phyloP scores from a whole-genome alignment of 345 rosid species.

The Ceriops tagal region DNA sequence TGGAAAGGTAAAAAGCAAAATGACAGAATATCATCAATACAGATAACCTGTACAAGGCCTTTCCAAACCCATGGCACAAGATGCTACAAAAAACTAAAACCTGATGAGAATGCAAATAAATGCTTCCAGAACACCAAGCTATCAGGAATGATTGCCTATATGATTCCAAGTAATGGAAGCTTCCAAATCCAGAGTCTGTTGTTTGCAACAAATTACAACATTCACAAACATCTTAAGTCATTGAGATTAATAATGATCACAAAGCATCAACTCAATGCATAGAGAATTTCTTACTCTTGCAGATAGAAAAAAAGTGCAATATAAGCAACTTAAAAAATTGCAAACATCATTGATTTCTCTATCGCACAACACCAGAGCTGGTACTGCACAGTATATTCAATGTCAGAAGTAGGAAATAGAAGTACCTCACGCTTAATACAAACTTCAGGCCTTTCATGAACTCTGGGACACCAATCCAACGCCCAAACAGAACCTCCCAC shows the following conservation, averaged over 20 bases:
- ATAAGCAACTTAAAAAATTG: too few relatives aligned
- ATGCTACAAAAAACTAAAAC: too few relatives aligned
- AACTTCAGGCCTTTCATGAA: slow-evolving; percentile 41
- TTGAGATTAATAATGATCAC: too few relatives aligned
- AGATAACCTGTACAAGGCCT: too few relatives aligned
- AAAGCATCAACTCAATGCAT: too few relatives aligned
- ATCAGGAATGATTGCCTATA: neutral
- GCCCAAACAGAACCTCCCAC: slow-evolving; percentile 94
- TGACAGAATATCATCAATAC: neutral
- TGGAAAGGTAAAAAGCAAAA: slow-evolving; percentile 20
- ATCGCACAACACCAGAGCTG: neutral
- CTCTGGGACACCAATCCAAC: slow-evolving; percentile 88
- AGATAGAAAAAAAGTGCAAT: too few relatives aligned
- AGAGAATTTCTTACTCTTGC: too few relatives aligned
- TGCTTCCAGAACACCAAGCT: neutral
- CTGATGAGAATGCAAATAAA: neutral
- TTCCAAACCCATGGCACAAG: too few relatives aligned
- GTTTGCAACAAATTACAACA: neutral
- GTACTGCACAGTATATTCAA: neutral
- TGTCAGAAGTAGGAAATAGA: neutral
- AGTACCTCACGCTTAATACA: slow-evolving; percentile 67
- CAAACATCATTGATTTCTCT: too few relatives aligned
- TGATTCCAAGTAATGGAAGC: neutral
- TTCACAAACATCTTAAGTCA: neutral
- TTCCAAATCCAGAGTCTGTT: neutral